phyloP scores from a whole-genome alignment of 495 filamentous ascomycete species.

The Acidomyces sp. region DNA sequence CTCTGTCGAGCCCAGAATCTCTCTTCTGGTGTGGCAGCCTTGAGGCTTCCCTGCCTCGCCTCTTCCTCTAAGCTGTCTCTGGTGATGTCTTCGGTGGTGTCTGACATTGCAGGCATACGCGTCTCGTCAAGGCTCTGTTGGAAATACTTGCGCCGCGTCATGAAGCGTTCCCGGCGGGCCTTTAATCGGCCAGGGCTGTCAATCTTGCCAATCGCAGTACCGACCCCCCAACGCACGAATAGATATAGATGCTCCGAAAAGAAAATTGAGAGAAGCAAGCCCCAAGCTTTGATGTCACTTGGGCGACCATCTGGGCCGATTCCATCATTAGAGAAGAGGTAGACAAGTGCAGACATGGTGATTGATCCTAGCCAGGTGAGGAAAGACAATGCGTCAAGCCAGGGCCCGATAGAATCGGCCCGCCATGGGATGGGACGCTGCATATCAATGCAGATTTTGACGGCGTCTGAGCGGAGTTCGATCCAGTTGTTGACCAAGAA shows the following conservation, averaged over 20 bases:
- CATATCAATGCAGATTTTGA: conserved; percentile 87
- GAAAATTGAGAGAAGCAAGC: conserved; percentile 68
- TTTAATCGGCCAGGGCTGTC: conserved; percentile 74
- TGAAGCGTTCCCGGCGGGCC: conserved; percentile 61
- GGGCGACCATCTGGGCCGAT: conserved; percentile 48
- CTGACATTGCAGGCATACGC: conserved; percentile 20
- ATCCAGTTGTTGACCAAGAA: conserved; percentile 97
- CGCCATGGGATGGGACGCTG: conserved; percentile 76
- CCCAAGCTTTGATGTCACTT: conserved; percentile 62
- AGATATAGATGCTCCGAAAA: conserved; percentile 82
- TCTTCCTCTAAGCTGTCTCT: conserved; percentile 51
- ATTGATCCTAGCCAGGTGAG: conserved; percentile 84
- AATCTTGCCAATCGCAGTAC: conserved; percentile 57
- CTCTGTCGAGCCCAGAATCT: conserved; percentile 58
- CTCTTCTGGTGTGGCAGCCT: conserved; percentile 42
- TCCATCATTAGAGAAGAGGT: conserved; percentile 63
- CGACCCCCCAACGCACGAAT: conserved; percentile 53
- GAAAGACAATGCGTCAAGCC: conserved; percentile 78
- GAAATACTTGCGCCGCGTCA: conserved; percentile 58
- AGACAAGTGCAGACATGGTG: conserved; percentile 70
- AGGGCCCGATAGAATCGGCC: conserved; percentile 87
- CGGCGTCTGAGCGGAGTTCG: conserved; percentile 81
- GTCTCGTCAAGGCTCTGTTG: conserved; percentile 44
- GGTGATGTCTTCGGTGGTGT: conserved; percentile 29
- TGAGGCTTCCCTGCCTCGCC: conserved; percentile 44